Conservation (phyloP, 768 basidiomycete genomes). For the Calvatia gigantea region DNA sequence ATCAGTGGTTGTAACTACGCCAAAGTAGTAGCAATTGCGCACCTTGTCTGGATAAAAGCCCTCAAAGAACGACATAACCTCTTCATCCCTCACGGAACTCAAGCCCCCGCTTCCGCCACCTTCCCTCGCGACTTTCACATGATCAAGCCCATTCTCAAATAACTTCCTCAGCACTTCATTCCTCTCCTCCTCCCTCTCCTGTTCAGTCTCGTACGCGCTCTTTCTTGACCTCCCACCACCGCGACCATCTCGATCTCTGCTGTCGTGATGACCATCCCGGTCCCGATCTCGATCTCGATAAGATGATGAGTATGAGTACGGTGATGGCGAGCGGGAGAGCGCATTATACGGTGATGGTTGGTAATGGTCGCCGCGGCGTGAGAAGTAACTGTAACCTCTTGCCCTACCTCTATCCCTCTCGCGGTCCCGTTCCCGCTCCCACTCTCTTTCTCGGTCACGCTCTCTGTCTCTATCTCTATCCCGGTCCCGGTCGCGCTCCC, state of each 20-base stretch:
- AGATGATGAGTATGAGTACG: constrained; percentile 9
- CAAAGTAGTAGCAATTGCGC: constrained; percentile 25
- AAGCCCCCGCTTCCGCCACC: constrained; percentile 39
- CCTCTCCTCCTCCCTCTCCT: constrained; percentile 33
- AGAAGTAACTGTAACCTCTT: constrained; percentile 9
- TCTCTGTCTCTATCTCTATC: constrained; percentile 4
- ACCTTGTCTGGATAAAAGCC: constrained; percentile 74
- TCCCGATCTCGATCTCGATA: constrained; percentile 10
- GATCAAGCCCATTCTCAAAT: constrained; percentile 59
- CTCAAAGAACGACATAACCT: constrained; percentile 65
- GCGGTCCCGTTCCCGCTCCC: constrained; percentile 13
- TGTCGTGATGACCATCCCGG: neutral
- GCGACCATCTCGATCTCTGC: neutral
- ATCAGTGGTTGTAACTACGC: too few species aligned
- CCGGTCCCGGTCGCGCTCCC: constrained; percentile 3
- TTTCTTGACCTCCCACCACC: neutral
- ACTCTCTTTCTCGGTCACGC: constrained; percentile 10
- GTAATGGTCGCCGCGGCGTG: constrained; percentile 9
- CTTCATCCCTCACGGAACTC: constrained; percentile 56
- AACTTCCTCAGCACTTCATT: constrained; percentile 46
- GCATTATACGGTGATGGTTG: constrained; percentile 7
- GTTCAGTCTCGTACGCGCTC: constrained; percentile 21
- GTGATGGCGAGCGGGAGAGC: constrained; percentile 9
- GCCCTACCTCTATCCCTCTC: constrained; percentile 8
- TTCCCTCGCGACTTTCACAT: constrained; percentile 52